Conservation (phyloP, 495 filamentous ascomycete species). For the Talaromyces proteolyticus region DNA sequence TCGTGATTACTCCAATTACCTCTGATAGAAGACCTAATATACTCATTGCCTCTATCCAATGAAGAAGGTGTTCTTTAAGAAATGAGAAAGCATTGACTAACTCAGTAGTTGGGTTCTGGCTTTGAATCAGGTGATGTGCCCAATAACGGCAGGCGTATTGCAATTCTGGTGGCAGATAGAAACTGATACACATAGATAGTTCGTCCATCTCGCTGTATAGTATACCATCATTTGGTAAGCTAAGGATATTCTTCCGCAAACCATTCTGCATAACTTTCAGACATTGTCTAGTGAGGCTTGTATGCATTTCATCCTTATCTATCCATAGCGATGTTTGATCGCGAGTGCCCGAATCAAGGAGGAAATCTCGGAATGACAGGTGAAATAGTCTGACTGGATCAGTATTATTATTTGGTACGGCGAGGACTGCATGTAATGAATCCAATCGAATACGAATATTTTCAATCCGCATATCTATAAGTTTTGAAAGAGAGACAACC, state of each 20-base stretch:
- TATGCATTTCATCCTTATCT: constrained; percentile 26
- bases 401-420: too few relatives aligned
- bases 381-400: too few relatives aligned
- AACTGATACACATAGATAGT: constrained; percentile 16
- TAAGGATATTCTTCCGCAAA: constrained; percentile 32
- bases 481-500: too few relatives aligned
- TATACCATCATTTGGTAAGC: constrained; percentile 15
- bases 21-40: constrained; percentile 25
- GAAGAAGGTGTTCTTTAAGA: constrained; percentile 34
- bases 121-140: constrained; percentile 37
- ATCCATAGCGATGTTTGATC: constrained; percentile 24
- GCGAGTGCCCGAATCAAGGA: constrained; percentile 30
- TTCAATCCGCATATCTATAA: too few relatives aligned
- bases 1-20: constrained; percentile 1
- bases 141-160: constrained; percentile 41
- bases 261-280: constrained; percentile 19
- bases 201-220: constrained; percentile 16
- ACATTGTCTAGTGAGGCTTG: constrained; percentile 9
- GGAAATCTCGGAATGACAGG: constrained; percentile 49
- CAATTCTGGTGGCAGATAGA: constrained; percentile 20
- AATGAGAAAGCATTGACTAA: constrained; percentile 24
- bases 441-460: too few relatives aligned
- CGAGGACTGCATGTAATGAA: too few relatives aligned
- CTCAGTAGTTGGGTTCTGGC: constrained; percentile 14
- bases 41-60: constrained; percentile 37